phyloP scores from a whole-genome alignment of 2,329 filamentous ascomycete genomes.

The Lachnellula occidentalis region DNA sequence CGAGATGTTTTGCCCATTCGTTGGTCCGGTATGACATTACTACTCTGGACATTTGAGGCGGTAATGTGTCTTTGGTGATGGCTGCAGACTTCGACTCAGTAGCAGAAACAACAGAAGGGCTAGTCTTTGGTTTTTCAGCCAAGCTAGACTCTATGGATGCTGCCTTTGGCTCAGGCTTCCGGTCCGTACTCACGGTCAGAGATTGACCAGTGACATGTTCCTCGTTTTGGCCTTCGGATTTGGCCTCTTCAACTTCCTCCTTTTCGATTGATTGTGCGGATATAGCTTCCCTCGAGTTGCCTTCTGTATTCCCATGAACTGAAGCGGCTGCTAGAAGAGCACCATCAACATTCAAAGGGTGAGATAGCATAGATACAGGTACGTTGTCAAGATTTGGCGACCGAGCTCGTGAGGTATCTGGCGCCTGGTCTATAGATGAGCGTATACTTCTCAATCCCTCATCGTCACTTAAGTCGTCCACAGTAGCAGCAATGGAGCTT shows the following conservation, averaged over 20 bases:
- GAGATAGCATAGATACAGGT: neutral
- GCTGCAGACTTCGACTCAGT: slow-evolving; percentile 40
- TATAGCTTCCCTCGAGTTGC: neutral
- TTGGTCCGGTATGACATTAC: slow-evolving; percentile 84
- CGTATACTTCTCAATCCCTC: slow-evolving; percentile 29
- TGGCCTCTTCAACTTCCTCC: neutral
- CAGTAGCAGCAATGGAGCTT: slow-evolving; percentile 52
- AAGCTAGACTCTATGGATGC: slow-evolving; percentile 4
- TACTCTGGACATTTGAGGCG: slow-evolving; percentile 67
- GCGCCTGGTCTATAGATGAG: slow-evolving; percentile 18
- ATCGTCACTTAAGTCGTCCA: slow-evolving; percentile 45
- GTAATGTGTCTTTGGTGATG: slow-evolving; percentile 58
- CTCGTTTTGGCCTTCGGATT: neutral
- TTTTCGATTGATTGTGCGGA: neutral
- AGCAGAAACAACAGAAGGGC: slow-evolving; percentile 36
- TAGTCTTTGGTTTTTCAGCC: slow-evolving; percentile 12
- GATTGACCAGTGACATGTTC: slow-evolving; percentile 3
- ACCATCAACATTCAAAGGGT: neutral
- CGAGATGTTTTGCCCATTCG: slow-evolving; percentile 91
- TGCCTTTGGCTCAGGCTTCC: slow-evolving; percentile 12
- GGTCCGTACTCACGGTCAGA: slow-evolving; percentile 21
- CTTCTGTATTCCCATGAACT: neutral
- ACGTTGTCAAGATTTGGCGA: slow-evolving; percentile 1
- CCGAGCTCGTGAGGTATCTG: slow-evolving; percentile 10
- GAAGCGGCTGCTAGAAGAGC: neutral